These are phyloP conservation scores for Isabelozyma rhagii DNA, from an alignment of 805 yeast species.

Conservation along the genomic window DNA sequence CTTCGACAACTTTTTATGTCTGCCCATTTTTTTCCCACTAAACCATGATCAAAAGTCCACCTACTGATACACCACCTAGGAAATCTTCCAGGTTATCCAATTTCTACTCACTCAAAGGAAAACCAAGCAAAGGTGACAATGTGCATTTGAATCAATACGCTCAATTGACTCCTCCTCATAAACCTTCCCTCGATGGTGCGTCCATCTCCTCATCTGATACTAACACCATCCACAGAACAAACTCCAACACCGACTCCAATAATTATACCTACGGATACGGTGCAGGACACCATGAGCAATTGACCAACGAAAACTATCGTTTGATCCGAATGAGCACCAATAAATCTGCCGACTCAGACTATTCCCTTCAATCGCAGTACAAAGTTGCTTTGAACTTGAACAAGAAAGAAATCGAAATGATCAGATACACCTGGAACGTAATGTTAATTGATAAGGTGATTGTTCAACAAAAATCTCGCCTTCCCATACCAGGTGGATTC, in stretches of 20 bases:
- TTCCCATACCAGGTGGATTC: constrained; percentile 40
- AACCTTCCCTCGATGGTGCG: not conserved
- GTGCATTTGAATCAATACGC: not conserved
- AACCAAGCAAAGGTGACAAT: not conserved
- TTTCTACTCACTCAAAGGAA: constrained; percentile 10
- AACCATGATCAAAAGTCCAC: constrained; percentile 1
- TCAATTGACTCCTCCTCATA: not conserved
- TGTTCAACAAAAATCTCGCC: constrained; percentile 10
- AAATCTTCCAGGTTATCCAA: constrained; percentile 11
- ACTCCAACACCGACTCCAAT: not conserved
- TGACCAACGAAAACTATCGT: constrained; percentile 13
- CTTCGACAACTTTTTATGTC: too few species aligned
- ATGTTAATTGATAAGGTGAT: constrained; percentile 38
- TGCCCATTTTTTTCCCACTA: not conserved
- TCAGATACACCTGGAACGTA: constrained; percentile 47
- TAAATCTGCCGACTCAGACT: constrained; percentile 18
- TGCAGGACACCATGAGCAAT: not conserved
- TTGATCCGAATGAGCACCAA: constrained; percentile 21
- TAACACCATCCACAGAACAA: not conserved
- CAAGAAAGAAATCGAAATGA: constrained; percentile 39
- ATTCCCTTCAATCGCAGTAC: constrained; percentile 13
- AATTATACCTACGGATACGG: not conserved
- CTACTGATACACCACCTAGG: constrained; percentile 3
- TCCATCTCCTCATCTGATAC: not conserved
- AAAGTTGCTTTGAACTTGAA: constrained; percentile 19